phyloP scores from a whole-genome alignment of 176 grass and related monocot genomes.

The Aegilops longissima region DNA sequence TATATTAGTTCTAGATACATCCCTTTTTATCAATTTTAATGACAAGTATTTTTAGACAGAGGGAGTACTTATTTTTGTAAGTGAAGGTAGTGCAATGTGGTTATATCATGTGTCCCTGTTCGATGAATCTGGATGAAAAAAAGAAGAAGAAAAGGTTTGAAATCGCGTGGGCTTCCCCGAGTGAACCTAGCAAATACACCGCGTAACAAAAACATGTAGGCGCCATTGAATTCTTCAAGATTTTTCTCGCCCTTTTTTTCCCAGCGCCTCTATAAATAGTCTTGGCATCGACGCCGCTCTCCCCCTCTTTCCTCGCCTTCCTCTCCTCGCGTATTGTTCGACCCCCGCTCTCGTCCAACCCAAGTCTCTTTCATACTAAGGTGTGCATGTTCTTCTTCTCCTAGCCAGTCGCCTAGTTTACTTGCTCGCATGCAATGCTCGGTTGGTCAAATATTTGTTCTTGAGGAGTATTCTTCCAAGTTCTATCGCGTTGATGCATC shows the following conservation, averaged over 20 bases:
- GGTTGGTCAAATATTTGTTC: background rate
- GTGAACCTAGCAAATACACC: constrained; percentile 18
- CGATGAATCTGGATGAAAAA: background rate
- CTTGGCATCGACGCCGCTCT: constrained; percentile 16
- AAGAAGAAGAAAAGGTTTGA: too few relatives aligned
- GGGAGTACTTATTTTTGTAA: background rate
- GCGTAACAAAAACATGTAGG: constrained; percentile 17
- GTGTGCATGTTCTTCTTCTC: constrained; percentile 31
- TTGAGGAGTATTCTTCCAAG: background rate
- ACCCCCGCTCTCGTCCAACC: background rate
- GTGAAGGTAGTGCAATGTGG: background rate
- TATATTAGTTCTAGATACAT: too few relatives aligned
- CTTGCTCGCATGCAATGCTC: constrained; percentile 27
- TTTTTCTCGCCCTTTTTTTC: background rate
- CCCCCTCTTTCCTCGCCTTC: constrained; percentile 28
- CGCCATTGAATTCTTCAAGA: constrained; percentile 46
- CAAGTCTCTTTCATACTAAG: background rate
- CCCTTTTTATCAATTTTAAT: too few relatives aligned
- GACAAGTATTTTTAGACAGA: too few relatives aligned
- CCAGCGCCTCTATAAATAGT: constrained; percentile 42
- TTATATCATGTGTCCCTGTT: background rate
- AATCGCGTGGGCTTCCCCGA: background rate
- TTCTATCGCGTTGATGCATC: background rate
- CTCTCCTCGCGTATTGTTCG: constrained; percentile 2
- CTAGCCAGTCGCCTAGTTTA: background rate